These are phyloP conservation scores for Hyaloscypha bicolor DNA, from an alignment of 495 filamentous ascomycete genomes.

Conservation along the genomic window DNA sequence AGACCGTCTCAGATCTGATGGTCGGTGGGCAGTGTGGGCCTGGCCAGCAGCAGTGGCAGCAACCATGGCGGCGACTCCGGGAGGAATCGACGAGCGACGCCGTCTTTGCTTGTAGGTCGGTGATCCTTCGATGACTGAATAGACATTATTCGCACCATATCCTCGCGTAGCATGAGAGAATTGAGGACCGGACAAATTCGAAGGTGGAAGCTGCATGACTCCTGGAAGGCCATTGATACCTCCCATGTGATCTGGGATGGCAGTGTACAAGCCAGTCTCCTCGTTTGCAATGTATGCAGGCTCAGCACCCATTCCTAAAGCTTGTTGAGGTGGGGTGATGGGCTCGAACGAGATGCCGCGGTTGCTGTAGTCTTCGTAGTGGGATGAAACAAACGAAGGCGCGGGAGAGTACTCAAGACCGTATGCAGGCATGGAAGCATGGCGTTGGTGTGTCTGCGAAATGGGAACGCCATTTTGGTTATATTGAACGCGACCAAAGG, in stretches of 20 bases:
- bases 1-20: slow-evolving; percentile 87
- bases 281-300: slow-evolving; percentile 97
- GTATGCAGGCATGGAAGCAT: slow-evolving; percentile 96
- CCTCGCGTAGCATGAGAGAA: slow-evolving; percentile 63
- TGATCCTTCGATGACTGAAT: slow-evolving; percentile 95
- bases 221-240: slow-evolving; percentile 66
- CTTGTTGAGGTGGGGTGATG: slow-evolving; percentile 90
- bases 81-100: slow-evolving; percentile 87
- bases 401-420: slow-evolving; percentile 94
- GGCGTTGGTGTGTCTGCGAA: slow-evolving; percentile 79
- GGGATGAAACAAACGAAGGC: slow-evolving; percentile 94
- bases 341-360: slow-evolving; percentile 96
- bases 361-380: slow-evolving; percentile 96
- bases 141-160: slow-evolving; percentile 77
- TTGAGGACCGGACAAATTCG: slow-evolving; percentile 76
- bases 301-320: slow-evolving; percentile 74
- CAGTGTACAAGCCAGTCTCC: slow-evolving; percentile 92
- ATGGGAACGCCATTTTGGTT: slow-evolving; percentile 89
- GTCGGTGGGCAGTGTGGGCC: slow-evolving; percentile 57
- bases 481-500: slow-evolving; percentile 76
- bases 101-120: slow-evolving; percentile 98
- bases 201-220: slow-evolving; percentile 89
- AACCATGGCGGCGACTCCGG: slow-evolving; percentile 65
- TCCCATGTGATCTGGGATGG: slow-evolving; percentile 77
- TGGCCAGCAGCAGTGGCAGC: slow-evolving; percentile 53